phyloP scores from a whole-genome alignment of 2,329 filamentous ascomycete genomes.

The Monascus ruber region DNA sequence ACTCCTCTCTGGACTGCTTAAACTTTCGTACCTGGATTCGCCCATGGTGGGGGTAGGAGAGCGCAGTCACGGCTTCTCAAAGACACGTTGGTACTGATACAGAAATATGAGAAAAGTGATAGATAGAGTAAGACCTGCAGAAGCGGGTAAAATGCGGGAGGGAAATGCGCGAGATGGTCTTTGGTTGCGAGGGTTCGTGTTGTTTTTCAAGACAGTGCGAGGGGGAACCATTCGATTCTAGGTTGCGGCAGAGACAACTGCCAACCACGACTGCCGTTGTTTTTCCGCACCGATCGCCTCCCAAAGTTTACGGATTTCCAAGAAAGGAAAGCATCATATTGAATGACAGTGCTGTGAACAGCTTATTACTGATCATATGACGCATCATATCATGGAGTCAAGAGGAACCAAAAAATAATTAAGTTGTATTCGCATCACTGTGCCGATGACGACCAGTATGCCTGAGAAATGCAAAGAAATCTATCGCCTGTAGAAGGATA shows the following conservation, averaged over 20 bases:
- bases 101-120: slow-evolving; percentile 1
- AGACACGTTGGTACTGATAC: background rate
- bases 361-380: too few species aligned
- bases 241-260: too few species aligned
- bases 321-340: too few species aligned
- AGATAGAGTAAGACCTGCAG: background rate
- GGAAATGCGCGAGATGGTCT: too few species aligned
- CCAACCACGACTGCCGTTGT: too few species aligned
- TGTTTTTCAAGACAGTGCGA: too few species aligned
- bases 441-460: background rate
- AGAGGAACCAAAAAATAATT: background rate
- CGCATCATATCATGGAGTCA: background rate
- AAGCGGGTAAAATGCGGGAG: too few species aligned
- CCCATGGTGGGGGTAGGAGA: slow-evolving; percentile 42
- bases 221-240: too few species aligned
- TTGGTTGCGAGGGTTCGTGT: too few species aligned
- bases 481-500: slow-evolving; percentile 10
- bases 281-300: too few species aligned
- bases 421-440: background rate
- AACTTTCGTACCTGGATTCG: slow-evolving; percentile 47
- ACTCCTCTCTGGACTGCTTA: slow-evolving; percentile 9
- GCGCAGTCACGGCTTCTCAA: background rate
- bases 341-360: too few species aligned
- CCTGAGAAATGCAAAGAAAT: background rate
- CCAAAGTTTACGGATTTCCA: too few species aligned